A percentile compares a stretch with the other conserved stretches of the same genome.
These are phyloP conservation scores for Diaporthe sp. DNA, from an alignment of 2,329 filamentous ascomycete species.

Conservation along the genomic window DNA sequence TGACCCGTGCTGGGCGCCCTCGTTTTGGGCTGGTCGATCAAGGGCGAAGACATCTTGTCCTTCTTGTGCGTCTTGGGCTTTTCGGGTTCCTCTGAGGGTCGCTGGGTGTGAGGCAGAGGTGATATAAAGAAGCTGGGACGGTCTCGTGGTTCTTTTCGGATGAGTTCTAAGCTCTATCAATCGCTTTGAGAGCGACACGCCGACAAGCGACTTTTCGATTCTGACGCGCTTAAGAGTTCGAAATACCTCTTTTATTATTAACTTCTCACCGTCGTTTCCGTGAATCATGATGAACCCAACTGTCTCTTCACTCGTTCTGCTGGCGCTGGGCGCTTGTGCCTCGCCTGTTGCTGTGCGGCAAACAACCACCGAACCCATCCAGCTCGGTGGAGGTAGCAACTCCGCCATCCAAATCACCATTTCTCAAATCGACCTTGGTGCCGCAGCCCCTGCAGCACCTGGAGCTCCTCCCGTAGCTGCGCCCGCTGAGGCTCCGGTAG, in stretches of 20 bases:
- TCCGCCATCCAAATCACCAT: constrained; percentile 25
- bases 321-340: constrained; percentile 16
- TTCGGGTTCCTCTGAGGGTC: no score
- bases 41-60: constrained; percentile 13
- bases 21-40: constrained; percentile 20
- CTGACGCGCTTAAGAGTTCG: not conserved
- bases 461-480: not conserved
- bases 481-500: not conserved
- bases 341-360: constrained; percentile 19
- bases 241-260: not conserved
- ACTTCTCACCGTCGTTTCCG: constrained; percentile 11
- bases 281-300: constrained; percentile 21
- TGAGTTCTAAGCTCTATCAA: no score
- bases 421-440: not conserved
- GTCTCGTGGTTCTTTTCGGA: not conserved
- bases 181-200: constrained; percentile 5
- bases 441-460: not conserved
- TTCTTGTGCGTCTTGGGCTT: constrained; percentile 21
- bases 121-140: constrained; percentile 2
- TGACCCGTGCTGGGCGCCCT: constrained; percentile 16
- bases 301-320: constrained; percentile 13
- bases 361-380: not conserved
- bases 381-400: not conserved
- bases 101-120: not conserved
- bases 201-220: constrained; percentile 7